Evolutionary conservation across 129 eudicot species (phyloP), one percentile per base, ranked within the genome.

Genomic region (Centaurea solstitialis): DNA sequence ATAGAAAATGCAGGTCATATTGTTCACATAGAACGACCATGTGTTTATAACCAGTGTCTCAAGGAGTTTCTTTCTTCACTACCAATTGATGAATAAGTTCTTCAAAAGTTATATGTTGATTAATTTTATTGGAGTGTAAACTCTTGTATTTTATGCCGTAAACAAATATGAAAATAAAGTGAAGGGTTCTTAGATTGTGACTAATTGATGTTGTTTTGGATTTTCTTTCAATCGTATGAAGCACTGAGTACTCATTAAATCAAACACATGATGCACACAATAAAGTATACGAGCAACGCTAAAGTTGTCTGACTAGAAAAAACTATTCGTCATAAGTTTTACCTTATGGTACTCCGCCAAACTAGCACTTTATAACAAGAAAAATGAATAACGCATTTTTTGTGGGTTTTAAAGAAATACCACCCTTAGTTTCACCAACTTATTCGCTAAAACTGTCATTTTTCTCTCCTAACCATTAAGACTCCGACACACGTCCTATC

Each of bases 1-100:
- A 90, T 94, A 88, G 59, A 76, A 84, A 90, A 94, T 66, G 97
- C 97, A 30, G 98, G 98, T 22, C 97, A 94, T 68, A 89, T 94
- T 85, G 97, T 90, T 83, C 98, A 89, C 70, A 80, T 94, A 8
- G 97, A 94, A 83, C 79, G 97, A 17, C 98, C 98, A 3, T 94
- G 96, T 68, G 91, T 87, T 53, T 94, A 89, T 76, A 90, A 79
- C 22, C 75, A 83, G 35, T 89, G 92, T 76, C 88, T 94, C 76
- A 94, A 94, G 86, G 76, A 82, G 73, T 94, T 90, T 74, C 93
- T 94, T 73, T 81, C 88, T 57, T 92, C 96, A 12, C 76, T 94
- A 69, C 81, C 90, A 7, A 39, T 75, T 6, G 87, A 88, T 68
- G 81, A 76, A 41, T 22, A 66, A 20, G 5, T 79, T 70, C 39